These are phyloP conservation scores for Piper betle DNA, from an alignment of 164 flowering plant genomes.

Conservation along the genomic window DNA sequence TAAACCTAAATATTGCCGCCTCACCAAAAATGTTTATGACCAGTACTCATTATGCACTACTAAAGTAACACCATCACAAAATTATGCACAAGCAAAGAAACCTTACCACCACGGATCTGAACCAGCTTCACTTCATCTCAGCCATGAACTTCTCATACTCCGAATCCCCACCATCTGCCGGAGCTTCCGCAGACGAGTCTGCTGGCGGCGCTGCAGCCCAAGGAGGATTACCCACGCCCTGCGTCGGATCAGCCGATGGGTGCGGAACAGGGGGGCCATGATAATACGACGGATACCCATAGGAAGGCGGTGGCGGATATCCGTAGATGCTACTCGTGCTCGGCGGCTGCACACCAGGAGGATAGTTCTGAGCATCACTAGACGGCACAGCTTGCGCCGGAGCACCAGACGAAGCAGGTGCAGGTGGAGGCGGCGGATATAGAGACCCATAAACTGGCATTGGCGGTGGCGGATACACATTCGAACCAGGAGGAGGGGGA, in stretches of 20 bases:
- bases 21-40: too few species aligned
- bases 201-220: constrained; percentile 87
- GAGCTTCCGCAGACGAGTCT: constrained; percentile 38
- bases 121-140: constrained; percentile 58
- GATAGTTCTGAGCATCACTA: constrained; percentile 41
- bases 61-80: too few species aligned
- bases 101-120: neutral
- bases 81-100: neutral
- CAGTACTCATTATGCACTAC: too few species aligned
- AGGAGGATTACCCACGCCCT: constrained; percentile 40
- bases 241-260: constrained; percentile 29
- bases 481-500: constrained; percentile 72
- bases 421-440: constrained; percentile 45
- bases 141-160: constrained; percentile 95
- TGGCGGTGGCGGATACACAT: constrained; percentile 34
- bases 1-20: too few species aligned
- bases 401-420: constrained; percentile 13
- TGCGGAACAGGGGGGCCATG: constrained; percentile 36
- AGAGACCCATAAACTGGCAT: constrained; percentile 57
- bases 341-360: constrained; percentile 61
- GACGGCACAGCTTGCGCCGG: constrained; percentile 35
- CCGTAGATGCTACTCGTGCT: constrained; percentile 26
- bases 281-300: constrained; percentile 55
- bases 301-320: constrained; percentile 34
- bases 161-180: constrained; percentile 40